phyloP scores from a whole-genome alignment of 176 grass and related monocot genomes.

The Musa acuminata region DNA sequence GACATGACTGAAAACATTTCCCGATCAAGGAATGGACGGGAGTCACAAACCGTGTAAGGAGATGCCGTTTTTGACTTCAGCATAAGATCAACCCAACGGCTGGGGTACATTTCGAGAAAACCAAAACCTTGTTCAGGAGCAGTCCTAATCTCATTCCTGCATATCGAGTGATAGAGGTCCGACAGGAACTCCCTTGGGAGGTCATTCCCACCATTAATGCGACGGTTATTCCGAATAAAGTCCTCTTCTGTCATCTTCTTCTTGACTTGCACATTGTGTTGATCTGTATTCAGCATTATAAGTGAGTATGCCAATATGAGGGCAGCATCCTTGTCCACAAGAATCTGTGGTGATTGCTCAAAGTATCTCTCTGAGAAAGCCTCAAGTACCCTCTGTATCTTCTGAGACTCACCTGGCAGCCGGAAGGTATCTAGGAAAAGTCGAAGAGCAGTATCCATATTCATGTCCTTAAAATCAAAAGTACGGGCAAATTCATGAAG shows the following conservation, averaged over 20 bases:
- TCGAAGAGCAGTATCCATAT: constrained; percentile 83
- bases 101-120: constrained; percentile 93
- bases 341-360: constrained; percentile 76
- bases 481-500: constrained; percentile 92
- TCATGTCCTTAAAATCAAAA: constrained; percentile 92
- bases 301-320: constrained; percentile 83
- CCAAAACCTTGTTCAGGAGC: constrained; percentile 81
- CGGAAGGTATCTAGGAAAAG: constrained; percentile 92
- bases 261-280: constrained; percentile 98
- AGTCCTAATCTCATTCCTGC: constrained; percentile 80
- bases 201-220: constrained; percentile 89
- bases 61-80: constrained; percentile 73
- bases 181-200: constrained; percentile 82
- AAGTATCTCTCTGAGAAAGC: constrained; percentile 97
- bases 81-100: constrained; percentile 93
- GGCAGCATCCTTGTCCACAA: constrained; percentile 94
- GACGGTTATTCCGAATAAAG: constrained; percentile 95
- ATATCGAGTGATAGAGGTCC: constrained; percentile 87
- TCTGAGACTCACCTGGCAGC: constrained; percentile 93
- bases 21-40: constrained; percentile 72
- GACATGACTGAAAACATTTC: constrained; percentile 99
- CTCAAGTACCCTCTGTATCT: constrained; percentile 98
- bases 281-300: constrained; percentile 99
- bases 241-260: constrained; percentile 99
- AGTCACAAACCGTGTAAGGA: constrained; percentile 70